Evolutionary conservation across 306 rosid genomes (phyloP).

Genomic region (Myrica gale): DNA sequence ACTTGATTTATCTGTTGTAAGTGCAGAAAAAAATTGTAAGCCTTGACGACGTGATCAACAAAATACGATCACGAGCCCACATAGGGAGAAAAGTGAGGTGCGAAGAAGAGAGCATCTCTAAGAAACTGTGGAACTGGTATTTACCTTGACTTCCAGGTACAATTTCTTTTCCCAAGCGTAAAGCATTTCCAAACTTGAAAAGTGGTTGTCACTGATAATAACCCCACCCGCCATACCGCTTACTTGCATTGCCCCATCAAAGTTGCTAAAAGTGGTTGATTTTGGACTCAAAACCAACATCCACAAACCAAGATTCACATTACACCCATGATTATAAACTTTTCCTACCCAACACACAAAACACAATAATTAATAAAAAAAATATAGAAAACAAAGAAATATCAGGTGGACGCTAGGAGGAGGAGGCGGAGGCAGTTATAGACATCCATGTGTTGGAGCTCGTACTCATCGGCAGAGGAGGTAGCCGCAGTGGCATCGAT

Average conservation of each 20-base stretch:
- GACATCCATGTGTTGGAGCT: constrained; percentile 85
- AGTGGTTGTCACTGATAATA: constrained; percentile 53
- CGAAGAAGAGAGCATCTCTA: no score
- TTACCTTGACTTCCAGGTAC: constrained; percentile 72
- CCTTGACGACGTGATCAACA: no score
- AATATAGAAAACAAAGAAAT: constrained; percentile 38
- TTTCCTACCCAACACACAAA: constrained; percentile 47
- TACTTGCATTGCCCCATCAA: constrained; percentile 38
- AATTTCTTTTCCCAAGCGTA: constrained; percentile 96
- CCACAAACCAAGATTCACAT: constrained; percentile 64
- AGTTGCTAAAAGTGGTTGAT: constrained; percentile 48
- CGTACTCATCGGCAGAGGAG: constrained; percentile 64
- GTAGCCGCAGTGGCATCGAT: constrained; percentile 52
- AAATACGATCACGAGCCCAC: no score
- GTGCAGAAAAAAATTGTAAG: no score
- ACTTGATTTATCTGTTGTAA: no score
- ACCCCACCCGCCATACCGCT: constrained; percentile 41
- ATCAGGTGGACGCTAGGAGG: constrained; percentile 73
- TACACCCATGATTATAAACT: constrained; percentile 68
- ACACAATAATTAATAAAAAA: background rate
- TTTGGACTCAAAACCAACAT: constrained; percentile 72
- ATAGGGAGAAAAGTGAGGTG: no score
- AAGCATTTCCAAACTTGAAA: constrained; percentile 80
- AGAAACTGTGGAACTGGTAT: no score
- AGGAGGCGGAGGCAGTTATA: constrained; percentile 48